Conservation (phyloP, 148 eudicot genomes). For the Diospyros kaki region DNA sequence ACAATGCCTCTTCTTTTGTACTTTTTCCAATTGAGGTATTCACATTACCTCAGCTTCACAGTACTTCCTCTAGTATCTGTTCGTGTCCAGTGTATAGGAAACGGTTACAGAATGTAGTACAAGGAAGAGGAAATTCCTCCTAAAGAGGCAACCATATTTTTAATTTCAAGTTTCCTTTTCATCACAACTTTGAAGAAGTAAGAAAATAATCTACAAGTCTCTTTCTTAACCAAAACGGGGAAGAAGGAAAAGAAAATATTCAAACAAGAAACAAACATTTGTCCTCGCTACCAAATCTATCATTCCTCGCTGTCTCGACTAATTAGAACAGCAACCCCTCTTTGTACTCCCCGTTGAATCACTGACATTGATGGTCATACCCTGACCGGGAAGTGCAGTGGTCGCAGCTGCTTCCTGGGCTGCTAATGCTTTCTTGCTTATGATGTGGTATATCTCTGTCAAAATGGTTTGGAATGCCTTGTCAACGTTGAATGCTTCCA, state of each 20-base stretch:
- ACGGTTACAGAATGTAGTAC: not conserved
- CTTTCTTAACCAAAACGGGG: not conserved
- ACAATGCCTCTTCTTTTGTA: not conserved
- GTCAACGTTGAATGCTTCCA: constrained; percentile 41
- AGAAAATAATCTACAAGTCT: constrained; percentile 13
- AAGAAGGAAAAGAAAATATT: not conserved
- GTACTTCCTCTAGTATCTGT: not conserved
- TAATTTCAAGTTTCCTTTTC: constrained; percentile 12
- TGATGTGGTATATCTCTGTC: constrained; percentile 35
- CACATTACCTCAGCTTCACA: no score
- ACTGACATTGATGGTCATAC: constrained; percentile 35
- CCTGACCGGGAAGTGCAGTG: constrained; percentile 34
- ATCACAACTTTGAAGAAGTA: not conserved
- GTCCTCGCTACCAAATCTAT: constrained; percentile 11
- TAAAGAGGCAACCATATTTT: not conserved
- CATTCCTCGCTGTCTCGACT: constrained; percentile 11
- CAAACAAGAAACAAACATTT: not conserved
- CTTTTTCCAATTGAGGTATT: not conserved
- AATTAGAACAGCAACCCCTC: constrained; percentile 35
- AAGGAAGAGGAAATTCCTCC: not conserved
- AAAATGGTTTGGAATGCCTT: constrained; percentile 39
- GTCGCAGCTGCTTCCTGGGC: constrained; percentile 35
- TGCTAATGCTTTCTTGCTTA: constrained; percentile 45
- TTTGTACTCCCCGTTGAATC: constrained; percentile 29
- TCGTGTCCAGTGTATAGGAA: no score